phyloP scores from a whole-genome alignment of 495 filamentous ascomycete species.

The Cercophora newfieldiana region DNA sequence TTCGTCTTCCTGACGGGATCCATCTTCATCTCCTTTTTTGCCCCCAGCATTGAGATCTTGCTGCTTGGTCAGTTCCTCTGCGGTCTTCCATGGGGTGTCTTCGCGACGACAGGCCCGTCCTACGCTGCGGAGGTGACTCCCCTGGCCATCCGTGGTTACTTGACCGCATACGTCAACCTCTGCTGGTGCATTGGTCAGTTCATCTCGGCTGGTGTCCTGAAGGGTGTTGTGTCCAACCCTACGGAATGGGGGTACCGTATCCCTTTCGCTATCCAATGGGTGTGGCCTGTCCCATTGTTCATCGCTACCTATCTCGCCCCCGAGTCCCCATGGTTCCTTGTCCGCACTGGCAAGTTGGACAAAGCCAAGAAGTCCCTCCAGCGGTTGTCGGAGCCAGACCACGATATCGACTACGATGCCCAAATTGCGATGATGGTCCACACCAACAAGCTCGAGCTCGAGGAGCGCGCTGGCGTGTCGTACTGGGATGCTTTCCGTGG shows the following conservation, averaged over 20 bases:
- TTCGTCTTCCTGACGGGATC: constrained; percentile 47
- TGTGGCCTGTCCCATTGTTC: constrained; percentile 56
- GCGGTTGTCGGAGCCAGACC: constrained; percentile 44
- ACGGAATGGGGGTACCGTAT: constrained; percentile 71
- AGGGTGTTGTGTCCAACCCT: constrained; percentile 52
- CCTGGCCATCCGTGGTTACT: constrained; percentile 60
- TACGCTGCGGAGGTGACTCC: constrained; percentile 62
- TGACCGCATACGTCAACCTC: constrained; percentile 71
- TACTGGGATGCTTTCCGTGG: constrained; percentile 64
- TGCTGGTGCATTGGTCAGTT: constrained; percentile 71
- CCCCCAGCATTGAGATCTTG: constrained; percentile 56
- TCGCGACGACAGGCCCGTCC: constrained; percentile 44
- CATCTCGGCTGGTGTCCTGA: constrained; percentile 62
- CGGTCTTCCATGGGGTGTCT: constrained; percentile 65
- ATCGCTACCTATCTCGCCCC: constrained; percentile 62
- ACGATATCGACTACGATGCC: constrained; percentile 11
- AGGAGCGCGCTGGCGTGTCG: constrained; percentile 52
- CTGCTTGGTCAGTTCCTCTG: constrained; percentile 67
- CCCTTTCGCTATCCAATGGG: constrained; percentile 61
- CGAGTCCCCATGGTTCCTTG: constrained; percentile 72
- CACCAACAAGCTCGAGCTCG: constrained; percentile 60
- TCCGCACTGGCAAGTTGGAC: constrained; percentile 59
- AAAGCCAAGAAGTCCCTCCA: constrained; percentile 47
- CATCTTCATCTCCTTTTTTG: constrained; percentile 59
- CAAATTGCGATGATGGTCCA: constrained; percentile 67